Conservation (phyloP, 2,329 filamentous ascomycete genomes). For the Leptographium wingfieldii region DNA sequence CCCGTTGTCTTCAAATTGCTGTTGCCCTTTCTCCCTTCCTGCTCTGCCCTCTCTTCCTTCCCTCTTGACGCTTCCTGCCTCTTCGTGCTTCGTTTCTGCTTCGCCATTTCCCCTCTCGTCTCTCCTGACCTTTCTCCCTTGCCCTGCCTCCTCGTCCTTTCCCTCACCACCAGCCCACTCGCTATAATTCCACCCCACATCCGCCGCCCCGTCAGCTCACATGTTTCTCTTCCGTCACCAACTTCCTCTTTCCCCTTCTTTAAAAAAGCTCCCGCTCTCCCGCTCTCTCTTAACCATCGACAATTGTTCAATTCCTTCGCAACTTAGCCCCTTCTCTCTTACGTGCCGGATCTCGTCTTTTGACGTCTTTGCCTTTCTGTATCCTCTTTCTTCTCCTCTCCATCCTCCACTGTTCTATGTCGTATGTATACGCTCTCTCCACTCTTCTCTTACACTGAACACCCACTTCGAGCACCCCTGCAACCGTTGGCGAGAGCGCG, state of each 20-base stretch:
- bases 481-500: not conserved
- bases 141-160: not conserved
- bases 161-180: not conserved
- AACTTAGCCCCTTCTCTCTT: not conserved
- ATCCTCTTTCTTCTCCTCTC: not conserved
- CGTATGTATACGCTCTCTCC: not conserved
- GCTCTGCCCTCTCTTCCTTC: not conserved
- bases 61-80: not conserved
- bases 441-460: not conserved
- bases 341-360: not conserved
- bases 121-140: not conserved
- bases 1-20: not conserved
- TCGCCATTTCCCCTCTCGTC: not conserved
- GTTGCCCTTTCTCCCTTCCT: not conserved
- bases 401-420: not conserved
- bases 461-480: not conserved
- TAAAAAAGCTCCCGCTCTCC: constrained; percentile 3
- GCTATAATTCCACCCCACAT: not conserved
- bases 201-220: not conserved
- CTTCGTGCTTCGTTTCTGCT: too few relatives aligned
- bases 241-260: not conserved
- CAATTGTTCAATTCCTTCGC: not conserved
- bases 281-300: constrained; percentile 1
- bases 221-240: not conserved
- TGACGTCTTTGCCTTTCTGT: not conserved